These are phyloP conservation scores for Collybiopsis luxurians DNA, from an alignment of 768 basidiomycete species.

Conservation along the genomic window DNA sequence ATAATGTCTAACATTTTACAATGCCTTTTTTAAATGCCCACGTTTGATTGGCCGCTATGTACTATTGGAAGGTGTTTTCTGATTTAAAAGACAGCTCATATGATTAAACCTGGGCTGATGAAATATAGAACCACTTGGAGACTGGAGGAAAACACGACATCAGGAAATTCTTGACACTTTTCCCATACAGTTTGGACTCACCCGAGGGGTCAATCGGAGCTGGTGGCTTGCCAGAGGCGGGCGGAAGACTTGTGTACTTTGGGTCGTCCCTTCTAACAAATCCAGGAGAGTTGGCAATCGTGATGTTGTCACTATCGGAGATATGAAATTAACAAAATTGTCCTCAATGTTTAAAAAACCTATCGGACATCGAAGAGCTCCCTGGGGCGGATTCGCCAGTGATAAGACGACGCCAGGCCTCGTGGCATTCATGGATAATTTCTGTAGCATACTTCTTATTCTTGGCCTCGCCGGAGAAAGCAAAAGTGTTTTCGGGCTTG, in stretches of 20 bases:
- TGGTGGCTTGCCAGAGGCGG: slow-evolving; percentile 79
- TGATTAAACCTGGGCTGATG: slow-evolving; percentile 67
- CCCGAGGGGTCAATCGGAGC: slow-evolving; percentile 90
- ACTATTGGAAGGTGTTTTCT: not conserved
- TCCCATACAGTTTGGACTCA: slow-evolving; percentile 34
- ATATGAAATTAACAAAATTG: not conserved
- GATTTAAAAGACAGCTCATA: too few species aligned
- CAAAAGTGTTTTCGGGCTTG: slow-evolving; percentile 97
- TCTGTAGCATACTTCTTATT: slow-evolving; percentile 99
- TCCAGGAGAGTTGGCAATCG: slow-evolving; percentile 72
- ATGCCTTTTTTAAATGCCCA: too few species aligned
- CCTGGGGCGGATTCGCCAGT: slow-evolving; percentile 69
- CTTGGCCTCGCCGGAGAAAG: slow-evolving; percentile 99
- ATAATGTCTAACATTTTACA: too few species aligned
- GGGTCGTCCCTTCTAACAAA: slow-evolving; percentile 61
- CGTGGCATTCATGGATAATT: slow-evolving; percentile 98
- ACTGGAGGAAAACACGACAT: slow-evolving; percentile 38
- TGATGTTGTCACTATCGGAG: slow-evolving; percentile 70
- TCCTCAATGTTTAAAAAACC: not conserved
- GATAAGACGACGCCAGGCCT: slow-evolving; percentile 95
- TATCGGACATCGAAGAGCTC: slow-evolving; percentile 81
- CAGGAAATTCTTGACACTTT: not conserved
- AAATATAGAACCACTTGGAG: slow-evolving; percentile 94
- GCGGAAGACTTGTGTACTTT: slow-evolving; percentile 63
- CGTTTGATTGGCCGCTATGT: too few species aligned